A percentile compares a stretch with the other conserved stretches of the same genome.
These are phyloP conservation scores for Diaporthe citriasiana DNA, from an alignment of 2,329 filamentous ascomycete genomes.

Conservation along the genomic window DNA sequence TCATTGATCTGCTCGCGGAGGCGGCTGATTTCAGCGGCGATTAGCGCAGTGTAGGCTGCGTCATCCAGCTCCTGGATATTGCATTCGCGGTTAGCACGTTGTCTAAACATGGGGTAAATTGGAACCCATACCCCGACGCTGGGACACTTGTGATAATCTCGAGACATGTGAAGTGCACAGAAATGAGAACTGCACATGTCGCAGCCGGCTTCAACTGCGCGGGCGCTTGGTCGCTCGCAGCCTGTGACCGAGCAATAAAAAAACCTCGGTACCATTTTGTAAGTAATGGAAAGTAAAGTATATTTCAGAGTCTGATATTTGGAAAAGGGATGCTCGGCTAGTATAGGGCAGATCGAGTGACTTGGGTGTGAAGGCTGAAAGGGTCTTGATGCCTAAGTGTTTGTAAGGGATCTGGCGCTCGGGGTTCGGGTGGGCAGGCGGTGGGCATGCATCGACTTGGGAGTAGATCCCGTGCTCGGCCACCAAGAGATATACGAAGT, in stretches of 20 bases:
- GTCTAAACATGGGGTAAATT: no score
- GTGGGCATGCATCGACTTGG: no score
- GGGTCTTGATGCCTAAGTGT: no score
- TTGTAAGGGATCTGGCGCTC: no score
- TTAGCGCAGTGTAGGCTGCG: background rate
- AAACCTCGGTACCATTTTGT: background rate
- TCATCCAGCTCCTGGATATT: slow-evolving; percentile 13
- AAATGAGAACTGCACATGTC: background rate
- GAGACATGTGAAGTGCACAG: slow-evolving; percentile 5
- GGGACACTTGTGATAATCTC: background rate
- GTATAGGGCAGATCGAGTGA: no score
- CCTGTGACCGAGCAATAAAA: background rate
- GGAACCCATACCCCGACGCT: background rate
- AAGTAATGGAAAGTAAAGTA: background rate
- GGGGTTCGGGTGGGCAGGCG: no score
- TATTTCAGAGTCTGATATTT: background rate
- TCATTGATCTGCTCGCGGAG: background rate
- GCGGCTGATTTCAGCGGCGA: slow-evolving; percentile 4
- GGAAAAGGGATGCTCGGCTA: no score
- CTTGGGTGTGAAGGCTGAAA: no score
- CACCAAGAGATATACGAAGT: no score
- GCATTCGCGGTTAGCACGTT: background rate
- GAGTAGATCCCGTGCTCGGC: no score
- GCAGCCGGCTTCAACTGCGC: slow-evolving; percentile 2
- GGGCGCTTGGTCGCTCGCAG: background rate